Evolutionary conservation across 768 basidiomycete species (phyloP).

Genomic region (Suillus weaverae): DNA sequence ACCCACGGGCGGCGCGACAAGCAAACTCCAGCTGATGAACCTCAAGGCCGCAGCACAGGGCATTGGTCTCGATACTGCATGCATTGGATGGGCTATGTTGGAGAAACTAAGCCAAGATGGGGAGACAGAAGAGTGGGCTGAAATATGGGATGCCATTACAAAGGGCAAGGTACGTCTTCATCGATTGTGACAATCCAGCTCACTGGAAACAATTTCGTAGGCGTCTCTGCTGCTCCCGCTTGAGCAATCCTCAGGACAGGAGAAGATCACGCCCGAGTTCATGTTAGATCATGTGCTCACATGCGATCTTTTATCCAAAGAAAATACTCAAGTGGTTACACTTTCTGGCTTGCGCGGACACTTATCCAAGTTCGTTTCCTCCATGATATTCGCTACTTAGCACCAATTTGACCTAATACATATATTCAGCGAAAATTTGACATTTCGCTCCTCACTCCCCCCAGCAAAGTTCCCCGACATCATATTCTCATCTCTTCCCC

Average conservation of each 20-base stretch:
- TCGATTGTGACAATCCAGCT: background rate
- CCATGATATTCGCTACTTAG: slow-evolving; percentile 31
- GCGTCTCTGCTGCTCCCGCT: slow-evolving; percentile 79
- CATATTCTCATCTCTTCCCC: slow-evolving; percentile 50
- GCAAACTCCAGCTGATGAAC: slow-evolving; percentile 68
- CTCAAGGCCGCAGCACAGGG: slow-evolving; percentile 71
- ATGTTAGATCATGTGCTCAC: slow-evolving; percentile 82
- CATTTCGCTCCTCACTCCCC: slow-evolving; percentile 45
- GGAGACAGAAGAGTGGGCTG: slow-evolving; percentile 64
- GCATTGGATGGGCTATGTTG: slow-evolving; percentile 75
- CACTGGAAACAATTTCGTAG: slow-evolving; percentile 37
- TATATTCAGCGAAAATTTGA: slow-evolving; percentile 35
- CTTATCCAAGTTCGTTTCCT: slow-evolving; percentile 52
- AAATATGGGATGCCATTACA: slow-evolving; percentile 64
- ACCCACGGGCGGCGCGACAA: slow-evolving; percentile 59
- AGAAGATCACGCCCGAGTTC: slow-evolving; percentile 68
- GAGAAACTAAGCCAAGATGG: slow-evolving; percentile 62
- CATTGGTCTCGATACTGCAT: slow-evolving; percentile 62
- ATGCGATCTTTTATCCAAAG: slow-evolving; percentile 50
- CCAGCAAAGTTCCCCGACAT: slow-evolving; percentile 37
- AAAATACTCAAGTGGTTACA: slow-evolving; percentile 61
- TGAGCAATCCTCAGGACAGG: slow-evolving; percentile 51
- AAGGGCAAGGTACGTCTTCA: slow-evolving; percentile 58
- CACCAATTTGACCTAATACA: slow-evolving; percentile 24
- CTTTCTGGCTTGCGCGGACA: slow-evolving; percentile 82